These are phyloP conservation scores for Apiotrichum gamsii DNA, from an alignment of 1,284 basidiomycete species.

Conservation along the genomic window DNA sequence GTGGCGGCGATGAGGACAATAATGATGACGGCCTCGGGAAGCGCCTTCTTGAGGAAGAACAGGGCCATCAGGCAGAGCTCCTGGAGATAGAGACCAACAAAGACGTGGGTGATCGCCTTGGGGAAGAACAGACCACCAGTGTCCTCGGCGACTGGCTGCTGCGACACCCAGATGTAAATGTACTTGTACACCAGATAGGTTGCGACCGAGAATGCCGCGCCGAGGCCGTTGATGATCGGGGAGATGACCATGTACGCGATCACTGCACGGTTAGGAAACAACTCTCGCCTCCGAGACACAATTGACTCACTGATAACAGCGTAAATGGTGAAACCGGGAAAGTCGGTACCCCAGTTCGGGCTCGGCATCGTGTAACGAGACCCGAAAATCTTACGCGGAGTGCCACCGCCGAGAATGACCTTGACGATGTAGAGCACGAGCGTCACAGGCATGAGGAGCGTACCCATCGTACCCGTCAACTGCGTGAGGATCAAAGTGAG, in stretches of 20 bases:
- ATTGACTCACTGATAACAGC: slow-evolving; percentile 71
- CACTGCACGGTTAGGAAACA: slow-evolving; percentile 40
- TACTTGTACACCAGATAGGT: slow-evolving; percentile 87
- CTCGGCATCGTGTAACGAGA: slow-evolving; percentile 43
- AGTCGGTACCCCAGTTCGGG: slow-evolving; percentile 71
- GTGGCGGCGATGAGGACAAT: slow-evolving; percentile 74
- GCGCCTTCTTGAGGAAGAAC: slow-evolving; percentile 69
- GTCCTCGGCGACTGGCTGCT: slow-evolving; percentile 66
- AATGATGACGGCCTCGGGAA: slow-evolving; percentile 73
- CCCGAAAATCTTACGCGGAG: slow-evolving; percentile 49
- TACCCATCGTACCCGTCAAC: slow-evolving; percentile 45
- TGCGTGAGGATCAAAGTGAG: slow-evolving; percentile 60
- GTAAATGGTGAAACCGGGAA: slow-evolving; percentile 63
- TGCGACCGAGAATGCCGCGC: slow-evolving; percentile 71
- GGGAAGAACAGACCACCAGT: slow-evolving; percentile 96
- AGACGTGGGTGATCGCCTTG: slow-evolving; percentile 84
- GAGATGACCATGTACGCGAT: slow-evolving; percentile 84
- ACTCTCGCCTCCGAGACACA: background rate
- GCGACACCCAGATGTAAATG: slow-evolving; percentile 69
- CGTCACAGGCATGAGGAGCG: slow-evolving; percentile 57
- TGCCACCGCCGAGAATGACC: slow-evolving; percentile 51
- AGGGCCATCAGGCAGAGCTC: slow-evolving; percentile 70
- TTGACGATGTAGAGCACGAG: slow-evolving; percentile 63
- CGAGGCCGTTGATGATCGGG: slow-evolving; percentile 88
- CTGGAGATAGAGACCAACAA: slow-evolving; percentile 86